Evolutionary conservation across 1,284 basidiomycete genomes (phyloP), one percentile per base, ranked within the genome.

Genomic region (Wolfiporia cocos): DNA sequence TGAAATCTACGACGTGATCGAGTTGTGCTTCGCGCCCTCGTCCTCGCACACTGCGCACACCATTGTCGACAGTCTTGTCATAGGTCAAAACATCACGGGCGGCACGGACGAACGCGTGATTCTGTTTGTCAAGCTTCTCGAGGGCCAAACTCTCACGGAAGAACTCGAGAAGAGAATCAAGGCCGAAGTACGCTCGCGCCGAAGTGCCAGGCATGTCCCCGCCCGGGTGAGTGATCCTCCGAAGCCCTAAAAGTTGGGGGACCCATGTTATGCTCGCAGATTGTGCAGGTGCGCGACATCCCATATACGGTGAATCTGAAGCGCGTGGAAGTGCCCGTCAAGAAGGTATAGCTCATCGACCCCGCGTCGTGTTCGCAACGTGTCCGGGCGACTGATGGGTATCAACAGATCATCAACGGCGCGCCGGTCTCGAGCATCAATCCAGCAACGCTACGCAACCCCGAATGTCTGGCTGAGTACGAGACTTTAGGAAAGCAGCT

Each of bases 291-390:
- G 3, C 50, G 60, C 9, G 88, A 89, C 59, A 76, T 91, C 21
- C 89, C 89, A 12, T 86, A 91, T 61, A 94, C 91, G 11, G 66
- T 92, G 41, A 93, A 92, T 50, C 84, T 85, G 24, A 94, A 93
- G 61, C 76, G 83, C 34, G 86, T 92, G 38, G 91, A 93, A 62
- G 84, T 90, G 10, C 74, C 85, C 7, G 80, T 87, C 23, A 89
- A 87, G 63, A 90, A 89, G 73, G 81, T 82, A 48, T 52, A 19
- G n/a, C 35, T 21, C 33, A 19, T 22, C n/a, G n/a, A n/a, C n/a
- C 31, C 31, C 31, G 9, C 12, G 31, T 15, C 24, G 21, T 41
- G 39, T 36, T 15, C 28, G 26, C 34, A 46, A 50, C 49, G 44
- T 49, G 48, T 37, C 10, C 24, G 36, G 24, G 36, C 37, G 37